Conservation (phyloP, 2,329 filamentous ascomycete genomes). For the Pleoardoris graminearum region DNA sequence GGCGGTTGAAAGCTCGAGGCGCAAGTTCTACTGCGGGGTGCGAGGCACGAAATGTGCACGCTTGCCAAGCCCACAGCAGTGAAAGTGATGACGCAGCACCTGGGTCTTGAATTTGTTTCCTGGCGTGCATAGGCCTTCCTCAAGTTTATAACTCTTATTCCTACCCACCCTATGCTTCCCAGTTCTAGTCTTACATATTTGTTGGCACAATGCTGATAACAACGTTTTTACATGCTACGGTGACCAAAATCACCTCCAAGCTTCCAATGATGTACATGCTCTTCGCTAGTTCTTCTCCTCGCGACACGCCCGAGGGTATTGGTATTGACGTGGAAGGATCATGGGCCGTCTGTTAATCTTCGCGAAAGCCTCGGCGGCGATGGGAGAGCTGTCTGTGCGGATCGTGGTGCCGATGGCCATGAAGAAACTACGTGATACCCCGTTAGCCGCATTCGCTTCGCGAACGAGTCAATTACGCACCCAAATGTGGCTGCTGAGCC, state of each 20-base stretch:
- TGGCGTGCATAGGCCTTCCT: no score
- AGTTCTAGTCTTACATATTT: background rate
- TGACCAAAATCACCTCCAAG: background rate
- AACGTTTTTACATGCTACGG: background rate
- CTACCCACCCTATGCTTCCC: no score
- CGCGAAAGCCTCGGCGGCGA: conserved; percentile 74
- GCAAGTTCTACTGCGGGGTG: background rate
- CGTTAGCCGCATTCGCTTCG: conserved; percentile 25
- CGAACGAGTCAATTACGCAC: conserved; percentile 64
- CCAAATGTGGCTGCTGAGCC: conserved; percentile 95
- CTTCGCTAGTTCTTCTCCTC: conserved; percentile 34
- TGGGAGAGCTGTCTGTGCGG: conserved; percentile 82
- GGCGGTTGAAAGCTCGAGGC: background rate
- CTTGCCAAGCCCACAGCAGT: no score
- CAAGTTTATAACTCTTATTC: no score
- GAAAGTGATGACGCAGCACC: no score
- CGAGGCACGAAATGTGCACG: background rate
- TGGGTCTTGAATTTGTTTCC: no score
- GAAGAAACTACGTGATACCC: conserved; percentile 68
- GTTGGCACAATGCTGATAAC: background rate
- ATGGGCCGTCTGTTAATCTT: conserved; percentile 71
- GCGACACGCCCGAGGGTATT: conserved; percentile 28
- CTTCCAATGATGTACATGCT: background rate
- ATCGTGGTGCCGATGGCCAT: conserved; percentile 99
- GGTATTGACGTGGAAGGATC: conserved; percentile 57